Evolutionary conservation across 2,329 filamentous ascomycete genomes (phyloP).

Genomic region (Monilinia laxa): DNA sequence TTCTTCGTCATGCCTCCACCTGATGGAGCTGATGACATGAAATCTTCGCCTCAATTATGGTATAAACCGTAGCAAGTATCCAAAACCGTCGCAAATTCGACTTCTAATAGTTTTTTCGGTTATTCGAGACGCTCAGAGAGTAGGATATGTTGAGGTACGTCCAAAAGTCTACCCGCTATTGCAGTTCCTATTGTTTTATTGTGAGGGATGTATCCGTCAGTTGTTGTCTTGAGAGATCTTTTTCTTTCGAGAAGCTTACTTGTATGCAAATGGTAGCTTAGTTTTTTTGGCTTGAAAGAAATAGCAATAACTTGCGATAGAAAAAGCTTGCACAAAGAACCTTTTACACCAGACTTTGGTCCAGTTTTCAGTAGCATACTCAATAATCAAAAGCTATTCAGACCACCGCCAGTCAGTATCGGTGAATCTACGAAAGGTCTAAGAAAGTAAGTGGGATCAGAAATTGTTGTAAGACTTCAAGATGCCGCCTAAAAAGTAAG

Average conservation of each 20-base stretch:
- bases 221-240: not conserved
- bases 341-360: not conserved
- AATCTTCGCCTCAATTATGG: not conserved
- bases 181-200: slow-evolving; percentile 5
- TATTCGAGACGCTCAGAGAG: not conserved
- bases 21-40: not conserved
- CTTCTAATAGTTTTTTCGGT: not conserved
- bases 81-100: not conserved
- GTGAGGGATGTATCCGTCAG: slow-evolving; percentile 4
- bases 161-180: not conserved
- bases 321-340: slow-evolving; percentile 11
- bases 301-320: not conserved
- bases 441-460: slow-evolving; percentile 5
- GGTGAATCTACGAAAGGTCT: not conserved
- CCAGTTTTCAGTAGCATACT: not conserved
- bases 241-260: slow-evolving; percentile 13
- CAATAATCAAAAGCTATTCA: not conserved
- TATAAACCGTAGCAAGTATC: not conserved
- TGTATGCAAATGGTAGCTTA: slow-evolving; percentile 17
- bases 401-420: not conserved
- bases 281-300: slow-evolving; percentile 11
- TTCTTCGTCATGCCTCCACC: not conserved
- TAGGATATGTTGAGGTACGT: not conserved
- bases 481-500: slow-evolving; percentile 1
- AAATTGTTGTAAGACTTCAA: not conserved